Base-by-base conservation (phyloP, 2,329 filamentous ascomycete genomes). In the Phaeomoniella chlamydospora region DNA sequence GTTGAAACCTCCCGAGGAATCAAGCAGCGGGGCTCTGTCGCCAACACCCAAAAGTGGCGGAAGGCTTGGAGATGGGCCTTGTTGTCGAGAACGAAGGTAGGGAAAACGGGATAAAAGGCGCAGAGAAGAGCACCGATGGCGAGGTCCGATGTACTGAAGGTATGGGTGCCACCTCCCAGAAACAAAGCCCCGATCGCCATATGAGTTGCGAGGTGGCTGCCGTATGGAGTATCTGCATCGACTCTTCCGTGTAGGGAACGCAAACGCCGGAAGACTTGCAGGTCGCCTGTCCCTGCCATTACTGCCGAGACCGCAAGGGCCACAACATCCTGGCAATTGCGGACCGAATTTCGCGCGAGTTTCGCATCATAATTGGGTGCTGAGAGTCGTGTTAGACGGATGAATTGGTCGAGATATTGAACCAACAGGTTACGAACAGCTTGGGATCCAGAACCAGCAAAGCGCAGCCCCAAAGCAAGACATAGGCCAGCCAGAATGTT, bases 1-100 rank as follows among this genome's bases (percentile, higher is more conserved):
- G 84, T 93, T 40, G 90, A 77, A 3, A 90, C 72, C 46, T 98
- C 90, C 41, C 88, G 82, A 13, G 84, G 74, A 1, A 98, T 74
- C 0, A 98, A 70, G 52, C 88, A 96, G 35, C 92, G 74, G 6
- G 85, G 75, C 49, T 98, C 90, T 0, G 83, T 80, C 2, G 90
- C 90, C 3, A 98, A 68, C 9, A 94, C 88, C 90, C 90, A 98
- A 51, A 98, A 82, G 57, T 98, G 88, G 4, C 92, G 77, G 62
- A 98, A 90, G 3, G 92, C 90, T 61, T 98, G 90, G 4, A 98
- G 68, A 49, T 98, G 90, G 9, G 85, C 86, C 44, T 83, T 80
- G 52, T 96, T 96, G 59, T 98, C 90, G 49, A 93, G 80, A 2
- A 96, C 83, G 18, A 75, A 80, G 6, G 74, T 80, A 0, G 90